Evolutionary conservation across 2,329 filamentous ascomycete genomes (phyloP), one percentile per base, ranked within the genome.

Genomic region (Neofusicoccum ribis): DNA sequence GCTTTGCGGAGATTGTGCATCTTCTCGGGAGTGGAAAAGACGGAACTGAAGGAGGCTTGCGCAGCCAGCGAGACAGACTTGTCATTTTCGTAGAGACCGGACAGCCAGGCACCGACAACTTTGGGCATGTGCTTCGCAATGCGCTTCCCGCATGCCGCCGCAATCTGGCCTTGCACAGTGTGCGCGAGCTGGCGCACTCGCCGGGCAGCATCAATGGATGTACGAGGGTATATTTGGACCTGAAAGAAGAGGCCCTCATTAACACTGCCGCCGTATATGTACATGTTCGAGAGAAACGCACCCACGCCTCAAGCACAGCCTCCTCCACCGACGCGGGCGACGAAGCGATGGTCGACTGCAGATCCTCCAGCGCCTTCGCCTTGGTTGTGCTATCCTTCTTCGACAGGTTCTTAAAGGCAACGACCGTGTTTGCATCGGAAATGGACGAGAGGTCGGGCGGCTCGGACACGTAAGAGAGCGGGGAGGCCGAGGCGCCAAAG

Each of bases 301-400:
- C 91, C 94, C 94, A 98, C 73, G 91, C 90, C 70, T 95, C 91
- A 64, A 98, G 79, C n/a, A 98, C 80, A 11, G 88, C 84, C 70
- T 97, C 91, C 72, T 97, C 93, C 17, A 91, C 81, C 37, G 88
- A 89, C 31, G 85, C 86, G 70, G 84, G 74, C 75, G 84, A 47
- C 77, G 84, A 76, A 81, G 85, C 82, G 44, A 91, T 81, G 73
- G 90, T 85, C 39, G 85, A 76, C 54, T 92, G 84, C 20, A 99
- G 79, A 61, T 98, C 94, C 71, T 98, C 93, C 34, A 99, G 81
- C 0, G 92, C 94, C 76, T 94, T 97, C 7, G 90, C 85, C 76
- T 97, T 96, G 43, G 95, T 99, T 11, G 88, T 96, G 72, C 89
- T 90, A 80, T 97, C 94, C 79, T 95, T 96, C 80, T 98, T 99